These are phyloP conservation scores for Talaromyces sp. DNA, from an alignment of 2,329 filamentous ascomycete genomes.

Conservation along the genomic window DNA sequence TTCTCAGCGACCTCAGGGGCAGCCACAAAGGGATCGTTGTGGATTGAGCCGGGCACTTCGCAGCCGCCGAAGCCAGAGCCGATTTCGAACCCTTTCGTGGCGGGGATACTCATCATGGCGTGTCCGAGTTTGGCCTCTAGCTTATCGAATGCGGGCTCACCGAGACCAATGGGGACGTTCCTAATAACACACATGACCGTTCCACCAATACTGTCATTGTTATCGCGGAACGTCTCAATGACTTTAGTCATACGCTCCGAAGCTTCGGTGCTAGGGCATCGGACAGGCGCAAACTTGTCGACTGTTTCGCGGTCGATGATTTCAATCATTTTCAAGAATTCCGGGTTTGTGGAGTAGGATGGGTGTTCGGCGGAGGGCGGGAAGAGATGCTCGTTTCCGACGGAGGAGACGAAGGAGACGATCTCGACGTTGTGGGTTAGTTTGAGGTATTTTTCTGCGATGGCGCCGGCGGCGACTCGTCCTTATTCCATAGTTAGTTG, in stretches of 20 bases:
- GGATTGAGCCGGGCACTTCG: slow-evolving; percentile 79
- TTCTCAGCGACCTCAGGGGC: slow-evolving; percentile 40
- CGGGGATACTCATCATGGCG: slow-evolving; percentile 92
- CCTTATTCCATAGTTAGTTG: slow-evolving; percentile 40
- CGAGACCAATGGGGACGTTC: slow-evolving; percentile 79
- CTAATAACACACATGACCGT: slow-evolving; percentile 92
- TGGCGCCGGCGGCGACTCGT: slow-evolving; percentile 84
- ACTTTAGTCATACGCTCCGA: slow-evolving; percentile 71
- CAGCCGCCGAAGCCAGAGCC: slow-evolving; percentile 88
- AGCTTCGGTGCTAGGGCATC: slow-evolving; percentile 71
- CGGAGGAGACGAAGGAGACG: slow-evolving; percentile 82
- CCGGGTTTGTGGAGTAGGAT: slow-evolving; percentile 69
- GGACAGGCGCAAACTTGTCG: slow-evolving; percentile 79
- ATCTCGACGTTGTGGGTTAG: slow-evolving; percentile 85
- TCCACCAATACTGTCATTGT: slow-evolving; percentile 85
- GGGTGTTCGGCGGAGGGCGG: slow-evolving; percentile 68
- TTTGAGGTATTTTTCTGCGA: slow-evolving; percentile 87
- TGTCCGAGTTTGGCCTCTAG: slow-evolving; percentile 87
- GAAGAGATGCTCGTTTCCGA: slow-evolving; percentile 77
- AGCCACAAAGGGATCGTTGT: slow-evolving; percentile 84
- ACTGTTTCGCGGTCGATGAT: slow-evolving; percentile 72
- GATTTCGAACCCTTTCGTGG: slow-evolving; percentile 93
- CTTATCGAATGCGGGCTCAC: slow-evolving; percentile 95
- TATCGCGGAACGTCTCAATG: slow-evolving; percentile 75
- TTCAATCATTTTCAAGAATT: slow-evolving; percentile 72